Percentiles rank a stretch among this genome's conserved stretches.
phyloP scores from a whole-genome alignment of 495 filamentous ascomycete genomes.

The Penicillium tannophilum region DNA sequence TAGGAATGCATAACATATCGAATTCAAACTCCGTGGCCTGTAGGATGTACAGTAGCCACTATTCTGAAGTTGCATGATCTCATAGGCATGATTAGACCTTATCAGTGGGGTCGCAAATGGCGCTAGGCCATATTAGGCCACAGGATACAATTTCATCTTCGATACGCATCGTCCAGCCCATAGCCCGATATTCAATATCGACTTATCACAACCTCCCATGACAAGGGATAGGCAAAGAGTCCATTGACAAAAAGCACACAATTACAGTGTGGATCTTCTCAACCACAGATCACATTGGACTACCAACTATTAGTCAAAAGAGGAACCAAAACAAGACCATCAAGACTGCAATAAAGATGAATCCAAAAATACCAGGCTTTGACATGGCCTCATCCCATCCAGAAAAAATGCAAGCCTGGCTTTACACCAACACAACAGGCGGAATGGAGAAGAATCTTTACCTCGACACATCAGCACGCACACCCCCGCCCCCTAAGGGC shows the following conservation, averaged over 20 bases:
- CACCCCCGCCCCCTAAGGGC: conserved; percentile 35
- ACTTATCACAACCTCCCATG: neutral
- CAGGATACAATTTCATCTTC: neutral
- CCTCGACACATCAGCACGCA: conserved; percentile 46
- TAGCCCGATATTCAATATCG: neutral
- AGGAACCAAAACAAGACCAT: neutral
- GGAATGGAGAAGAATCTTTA: conserved; percentile 59
- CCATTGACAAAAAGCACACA: no score
- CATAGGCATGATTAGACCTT: neutral
- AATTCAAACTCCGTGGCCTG: no score
- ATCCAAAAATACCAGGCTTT: conserved; percentile 8
- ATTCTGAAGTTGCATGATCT: no score
- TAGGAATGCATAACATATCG: no score
- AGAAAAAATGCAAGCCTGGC: conserved; percentile 63
- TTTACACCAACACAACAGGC: conserved; percentile 50
- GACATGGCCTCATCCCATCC: conserved; percentile 20
- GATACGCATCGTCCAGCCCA: neutral
- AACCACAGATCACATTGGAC: neutral
- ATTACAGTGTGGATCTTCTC: neutral
- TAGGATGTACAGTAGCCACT: no score
- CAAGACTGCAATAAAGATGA: neutral
- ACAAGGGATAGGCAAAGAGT: neutral
- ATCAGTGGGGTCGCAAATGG: neutral
- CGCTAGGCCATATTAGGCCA: neutral
- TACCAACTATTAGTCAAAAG: neutral